Evolutionary conservation across 192 early-diverging fungal genomes (phyloP).

Genomic region (Podila horticola): DNA sequence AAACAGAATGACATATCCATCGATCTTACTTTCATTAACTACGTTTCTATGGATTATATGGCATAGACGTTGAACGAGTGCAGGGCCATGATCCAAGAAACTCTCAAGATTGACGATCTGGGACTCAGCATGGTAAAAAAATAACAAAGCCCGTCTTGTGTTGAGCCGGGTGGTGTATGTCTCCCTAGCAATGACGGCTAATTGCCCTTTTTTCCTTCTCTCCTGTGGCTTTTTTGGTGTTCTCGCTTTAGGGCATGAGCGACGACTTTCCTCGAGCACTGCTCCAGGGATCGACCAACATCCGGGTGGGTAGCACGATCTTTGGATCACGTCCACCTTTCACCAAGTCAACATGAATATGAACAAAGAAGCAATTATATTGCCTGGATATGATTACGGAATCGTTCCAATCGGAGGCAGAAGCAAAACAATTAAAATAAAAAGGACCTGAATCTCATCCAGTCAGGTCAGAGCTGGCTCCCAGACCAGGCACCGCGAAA

Average conservation of each 20-base stretch:
- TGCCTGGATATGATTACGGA: too few relatives aligned
- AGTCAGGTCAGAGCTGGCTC: too few relatives aligned
- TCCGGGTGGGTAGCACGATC: slow-evolving; percentile 93
- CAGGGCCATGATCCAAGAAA: slow-evolving; percentile 39
- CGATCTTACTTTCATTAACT: not conserved
- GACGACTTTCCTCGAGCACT: slow-evolving; percentile 91
- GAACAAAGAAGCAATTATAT: not conserved
- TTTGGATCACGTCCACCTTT: slow-evolving; percentile 78
- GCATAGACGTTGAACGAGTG: slow-evolving; percentile 54
- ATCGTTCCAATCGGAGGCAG: not conserved
- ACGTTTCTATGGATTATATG: not conserved
- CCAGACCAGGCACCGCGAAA: too few relatives aligned
- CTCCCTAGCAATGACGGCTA: slow-evolving; percentile 1
- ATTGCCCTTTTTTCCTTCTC: slow-evolving; percentile 1
- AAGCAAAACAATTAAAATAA: not conserved
- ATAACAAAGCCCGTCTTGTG: too few relatives aligned
- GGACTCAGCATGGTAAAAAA: slow-evolving; percentile 47
- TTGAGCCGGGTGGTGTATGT: not conserved
- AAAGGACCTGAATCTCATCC: not conserved
- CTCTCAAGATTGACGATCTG: slow-evolving; percentile 22
- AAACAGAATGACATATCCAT: not conserved
- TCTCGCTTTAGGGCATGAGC: slow-evolving; percentile 94
- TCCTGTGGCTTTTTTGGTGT: too few relatives aligned
- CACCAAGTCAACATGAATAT: slow-evolving; percentile 14
- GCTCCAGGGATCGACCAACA: slow-evolving; percentile 86